These are phyloP conservation scores for Triadica sebifera DNA, from an alignment of 345 rosid species.

Conservation along the genomic window DNA sequence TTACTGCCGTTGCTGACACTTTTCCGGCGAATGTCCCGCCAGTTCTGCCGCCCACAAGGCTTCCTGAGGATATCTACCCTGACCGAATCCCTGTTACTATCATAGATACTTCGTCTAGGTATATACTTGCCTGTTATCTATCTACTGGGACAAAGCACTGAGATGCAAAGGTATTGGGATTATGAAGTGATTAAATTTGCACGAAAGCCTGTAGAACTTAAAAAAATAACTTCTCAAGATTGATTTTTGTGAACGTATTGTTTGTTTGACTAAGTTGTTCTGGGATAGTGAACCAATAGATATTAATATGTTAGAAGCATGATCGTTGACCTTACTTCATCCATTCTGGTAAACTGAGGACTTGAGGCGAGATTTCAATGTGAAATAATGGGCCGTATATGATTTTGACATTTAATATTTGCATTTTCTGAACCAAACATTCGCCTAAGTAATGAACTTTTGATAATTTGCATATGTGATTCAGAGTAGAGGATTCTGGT, in stretches of 20 bases:
- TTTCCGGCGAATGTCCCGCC: slow-evolving; percentile 69
- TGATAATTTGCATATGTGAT: neutral
- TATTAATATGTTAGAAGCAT: neutral
- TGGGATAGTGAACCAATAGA: neutral
- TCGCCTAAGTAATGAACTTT: neutral
- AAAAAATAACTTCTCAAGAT: too few species aligned
- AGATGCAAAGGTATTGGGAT: neutral
- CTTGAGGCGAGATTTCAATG: neutral
- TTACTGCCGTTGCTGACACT: slow-evolving; percentile 68
- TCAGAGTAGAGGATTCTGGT: slow-evolving; percentile 62
- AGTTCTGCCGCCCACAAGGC: slow-evolving; percentile 69
- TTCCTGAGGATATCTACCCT: slow-evolving; percentile 77
- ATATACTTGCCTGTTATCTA: neutral
- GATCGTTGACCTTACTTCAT: neutral
- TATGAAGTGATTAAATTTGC: neutral
- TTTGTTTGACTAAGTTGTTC: too few species aligned
- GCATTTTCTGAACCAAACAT: slow-evolving; percentile 5
- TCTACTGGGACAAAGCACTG: neutral
- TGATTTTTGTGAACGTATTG: too few species aligned
- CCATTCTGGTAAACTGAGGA: neutral
- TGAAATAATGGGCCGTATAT: neutral
- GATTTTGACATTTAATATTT: slow-evolving; percentile 22
- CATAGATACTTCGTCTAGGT: slow-evolving; percentile 90
- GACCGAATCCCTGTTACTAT: slow-evolving; percentile 86
- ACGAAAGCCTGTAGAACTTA: neutral